phyloP scores from a whole-genome alignment of 192 early-diverging fungal genomes.

The Backusella australiensis region DNA sequence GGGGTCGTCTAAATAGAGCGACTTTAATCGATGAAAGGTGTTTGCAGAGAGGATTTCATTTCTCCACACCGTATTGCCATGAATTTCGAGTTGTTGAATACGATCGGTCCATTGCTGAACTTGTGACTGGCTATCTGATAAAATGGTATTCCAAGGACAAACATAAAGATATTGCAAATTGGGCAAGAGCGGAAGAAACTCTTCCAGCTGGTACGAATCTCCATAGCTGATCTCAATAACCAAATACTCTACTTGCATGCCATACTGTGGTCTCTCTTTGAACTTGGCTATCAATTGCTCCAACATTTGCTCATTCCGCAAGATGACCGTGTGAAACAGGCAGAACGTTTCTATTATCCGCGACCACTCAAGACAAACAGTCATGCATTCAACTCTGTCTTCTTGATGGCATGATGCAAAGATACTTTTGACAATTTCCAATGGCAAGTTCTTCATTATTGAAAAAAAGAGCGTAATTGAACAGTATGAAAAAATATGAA shows the following conservation, averaged over 20 bases:
- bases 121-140: background rate
- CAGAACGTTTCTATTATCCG: background rate
- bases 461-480: background rate
- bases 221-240: background rate
- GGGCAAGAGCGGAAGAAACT: background rate
- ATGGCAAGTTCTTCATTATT: background rate
- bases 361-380: background rate
- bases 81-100: background rate
- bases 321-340: background rate
- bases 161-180: background rate
- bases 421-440: background rate
- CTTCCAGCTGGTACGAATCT: background rate
- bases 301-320: background rate
- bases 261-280: background rate
- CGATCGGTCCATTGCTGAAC: background rate
- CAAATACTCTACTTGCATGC: background rate
- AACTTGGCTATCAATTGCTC: background rate
- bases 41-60: background rate
- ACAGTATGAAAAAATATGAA: too few species aligned
- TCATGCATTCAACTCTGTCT: background rate
- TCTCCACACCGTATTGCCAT: background rate
- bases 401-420: background rate
- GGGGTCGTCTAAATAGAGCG: background rate
- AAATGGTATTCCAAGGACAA: background rate
- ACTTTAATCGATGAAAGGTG: background rate